phyloP scores from a whole-genome alignment of 306 rosid genomes.

The Parietaria judaica region DNA sequence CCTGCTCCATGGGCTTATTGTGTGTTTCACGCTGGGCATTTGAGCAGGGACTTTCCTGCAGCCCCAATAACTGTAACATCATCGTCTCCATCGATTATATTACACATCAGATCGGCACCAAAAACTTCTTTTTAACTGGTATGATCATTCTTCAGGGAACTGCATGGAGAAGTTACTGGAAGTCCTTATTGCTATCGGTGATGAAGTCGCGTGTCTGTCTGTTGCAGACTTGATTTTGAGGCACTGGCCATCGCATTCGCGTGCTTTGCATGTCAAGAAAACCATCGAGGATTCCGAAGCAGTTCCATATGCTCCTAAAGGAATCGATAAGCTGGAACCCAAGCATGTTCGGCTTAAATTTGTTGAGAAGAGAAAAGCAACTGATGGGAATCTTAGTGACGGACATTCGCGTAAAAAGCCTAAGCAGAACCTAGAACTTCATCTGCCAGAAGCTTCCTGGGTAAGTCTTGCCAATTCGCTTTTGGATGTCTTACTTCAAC shows the following conservation, averaged over 20 bases:
- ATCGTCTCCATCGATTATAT: constrained; percentile 4
- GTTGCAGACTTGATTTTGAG: constrained; percentile 86
- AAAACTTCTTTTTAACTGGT: too few species aligned
- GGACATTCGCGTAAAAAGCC: constrained; percentile 51
- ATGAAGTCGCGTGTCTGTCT: constrained; percentile 94
- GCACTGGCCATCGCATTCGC: constrained; percentile 98
- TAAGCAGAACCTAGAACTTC: constrained; percentile 62
- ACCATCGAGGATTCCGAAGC: constrained; percentile 75
- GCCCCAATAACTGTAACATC: constrained; percentile 81
- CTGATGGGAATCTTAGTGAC: constrained; percentile 42
- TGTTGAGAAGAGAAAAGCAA: constrained; percentile 71
- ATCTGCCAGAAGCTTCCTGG: constrained; percentile 75
- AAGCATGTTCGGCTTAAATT: constrained; percentile 82
- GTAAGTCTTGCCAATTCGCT: constrained; percentile 67
- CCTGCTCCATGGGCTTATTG: constrained; percentile 80
- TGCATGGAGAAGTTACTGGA: constrained; percentile 99
- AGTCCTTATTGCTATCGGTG: constrained; percentile 96
- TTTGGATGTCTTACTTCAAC: constrained; percentile 48
- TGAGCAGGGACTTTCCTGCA: constrained; percentile 92
- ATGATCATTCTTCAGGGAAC: constrained; percentile 53
- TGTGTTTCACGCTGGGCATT: constrained; percentile 99
- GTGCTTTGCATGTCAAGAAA: constrained; percentile 77
- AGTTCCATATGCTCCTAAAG: constrained; percentile 82
- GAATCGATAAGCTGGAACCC: constrained; percentile 93
- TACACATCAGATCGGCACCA: neutral